Evolutionary conservation across 2,329 filamentous ascomycete genomes (phyloP), one percentile per base, ranked within the genome.

Genomic region (Plectosphaerella sp.): DNA sequence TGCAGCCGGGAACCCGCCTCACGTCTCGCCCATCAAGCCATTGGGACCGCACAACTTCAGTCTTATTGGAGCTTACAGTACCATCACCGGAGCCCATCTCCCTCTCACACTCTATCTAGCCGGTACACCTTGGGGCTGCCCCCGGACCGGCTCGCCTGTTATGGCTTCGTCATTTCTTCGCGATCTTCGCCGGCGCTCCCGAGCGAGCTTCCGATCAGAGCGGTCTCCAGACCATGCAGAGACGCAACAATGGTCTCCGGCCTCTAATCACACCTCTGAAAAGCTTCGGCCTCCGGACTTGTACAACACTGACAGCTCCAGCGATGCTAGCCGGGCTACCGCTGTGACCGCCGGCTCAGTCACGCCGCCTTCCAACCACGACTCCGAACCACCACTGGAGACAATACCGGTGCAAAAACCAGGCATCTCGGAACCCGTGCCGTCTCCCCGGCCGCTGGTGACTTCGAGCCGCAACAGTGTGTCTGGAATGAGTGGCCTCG

Each of bases 151-250:
- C 7, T 43, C 7, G n/a, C n/a, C 41, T 43, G 52, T 53, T 58
- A 84, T 84, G 81, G 74, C 80, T 52, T 79, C 81, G 35, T 72
- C 86, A 43, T 89, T 95, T 64, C 78, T 94, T 56, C 89, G 84
- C 69, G 84, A 87, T 64, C 72, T 96, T 52, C 87, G 89, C 61
- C 83, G 89, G 61, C 86, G 87, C 61, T 94, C 89, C 52, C 86
- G 79, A 67, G 81, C 85, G 55, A 91, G 85, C 74, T 87, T 91
- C 71, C 83, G 80, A 54, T 85, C 83, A 47, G 79, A 81, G 41
- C 78, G 76, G 55, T 83, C 83, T 41, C 82, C 78, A 47, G 48
- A 49, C 12, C 39, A 39, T 18, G 20, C 48, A 22, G 39, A 16
- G 20, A 39, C 42, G 11, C 48, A 41, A 41, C 37, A 20, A 43